Conservation (phyloP, 192 early-diverging fungal species). For the Coemansia sp. region DNA sequence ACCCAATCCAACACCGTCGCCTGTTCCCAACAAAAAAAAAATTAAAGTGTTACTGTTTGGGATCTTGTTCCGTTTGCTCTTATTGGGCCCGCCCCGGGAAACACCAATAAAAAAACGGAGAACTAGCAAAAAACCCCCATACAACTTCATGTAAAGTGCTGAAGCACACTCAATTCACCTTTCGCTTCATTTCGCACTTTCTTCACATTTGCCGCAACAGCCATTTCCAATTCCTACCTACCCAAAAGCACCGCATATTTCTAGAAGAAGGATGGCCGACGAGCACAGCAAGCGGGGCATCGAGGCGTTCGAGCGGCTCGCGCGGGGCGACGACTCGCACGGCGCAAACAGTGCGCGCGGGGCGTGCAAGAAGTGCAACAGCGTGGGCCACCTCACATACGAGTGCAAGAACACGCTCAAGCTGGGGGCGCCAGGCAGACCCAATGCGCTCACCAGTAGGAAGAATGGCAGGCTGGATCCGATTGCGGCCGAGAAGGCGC, state of each 20-base stretch:
- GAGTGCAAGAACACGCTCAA: constrained; percentile 55
- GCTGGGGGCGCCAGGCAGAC: constrained; percentile 16
- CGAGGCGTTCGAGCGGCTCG: constrained; percentile 54
- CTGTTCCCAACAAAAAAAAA: too few relatives aligned
- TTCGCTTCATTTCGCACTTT: too few relatives aligned
- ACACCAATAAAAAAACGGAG: too few relatives aligned
- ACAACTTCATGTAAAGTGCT: too few relatives aligned
- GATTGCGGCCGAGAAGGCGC: constrained; percentile 44
- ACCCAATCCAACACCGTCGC: too few relatives aligned
- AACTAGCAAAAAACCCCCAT: too few relatives aligned
- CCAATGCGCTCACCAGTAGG: constrained; percentile 5
- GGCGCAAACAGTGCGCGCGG: constrained; percentile 23
- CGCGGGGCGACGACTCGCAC: constrained; percentile 22
- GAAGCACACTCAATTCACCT: too few relatives aligned
- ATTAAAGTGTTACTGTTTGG: too few relatives aligned
- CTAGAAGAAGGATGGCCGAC: constrained; percentile 14
- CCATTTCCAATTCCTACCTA: too few relatives aligned
- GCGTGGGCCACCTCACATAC: constrained; percentile 53
- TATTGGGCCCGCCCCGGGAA: too few relatives aligned
- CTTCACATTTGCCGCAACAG: neutral
- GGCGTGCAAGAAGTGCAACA: constrained; percentile 53
- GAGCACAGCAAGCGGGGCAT: constrained; percentile 35
- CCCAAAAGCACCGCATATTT: neutral
- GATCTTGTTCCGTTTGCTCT: too few relatives aligned
- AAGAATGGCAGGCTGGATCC: constrained; percentile 4